A percentile compares a stretch with the other conserved stretches of the same genome.
phyloP scores from a whole-genome alignment of 2,329 filamentous ascomycete genomes.

The Uncinocarpus reesii region DNA sequence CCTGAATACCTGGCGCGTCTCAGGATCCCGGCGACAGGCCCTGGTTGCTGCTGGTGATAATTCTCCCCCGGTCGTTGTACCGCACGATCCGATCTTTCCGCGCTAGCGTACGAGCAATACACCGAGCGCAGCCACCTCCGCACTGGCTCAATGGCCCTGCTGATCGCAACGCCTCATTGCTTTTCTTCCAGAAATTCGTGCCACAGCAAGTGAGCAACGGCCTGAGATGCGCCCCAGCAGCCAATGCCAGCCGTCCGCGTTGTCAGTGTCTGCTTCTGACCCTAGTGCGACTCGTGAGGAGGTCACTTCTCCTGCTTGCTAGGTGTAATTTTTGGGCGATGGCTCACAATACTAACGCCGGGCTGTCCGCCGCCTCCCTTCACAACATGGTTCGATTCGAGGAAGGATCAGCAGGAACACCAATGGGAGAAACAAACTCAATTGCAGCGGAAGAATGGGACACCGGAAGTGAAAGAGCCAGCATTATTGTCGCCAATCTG shows the following conservation, averaged over 20 bases:
- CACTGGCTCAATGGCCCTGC: background rate
- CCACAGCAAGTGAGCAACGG: no score
- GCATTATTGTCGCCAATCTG: no score
- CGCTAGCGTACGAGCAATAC: no score
- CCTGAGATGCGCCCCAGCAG: no score
- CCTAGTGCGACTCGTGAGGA: background rate
- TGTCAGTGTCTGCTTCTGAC: background rate
- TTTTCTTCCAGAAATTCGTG: background rate
- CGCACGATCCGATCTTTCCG: no score
- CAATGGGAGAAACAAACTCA: conserved; percentile 6
- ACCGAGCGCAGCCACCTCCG: conserved; percentile 7
- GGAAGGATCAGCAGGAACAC: background rate
- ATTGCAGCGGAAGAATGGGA: no score
- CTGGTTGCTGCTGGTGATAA: no score
- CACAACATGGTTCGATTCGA: background rate
- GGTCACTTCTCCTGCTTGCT: background rate
- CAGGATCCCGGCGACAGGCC: no score
- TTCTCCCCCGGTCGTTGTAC: no score
- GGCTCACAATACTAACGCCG: background rate
- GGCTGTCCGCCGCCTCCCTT: background rate
- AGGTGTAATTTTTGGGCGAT: no score
- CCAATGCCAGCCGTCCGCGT: background rate
- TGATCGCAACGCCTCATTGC: background rate
- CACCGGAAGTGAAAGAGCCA: no score
- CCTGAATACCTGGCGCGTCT: no score